Base-by-base conservation (phyloP, 108 stramenopile species). In the Cyclotella cryptica region DNA sequence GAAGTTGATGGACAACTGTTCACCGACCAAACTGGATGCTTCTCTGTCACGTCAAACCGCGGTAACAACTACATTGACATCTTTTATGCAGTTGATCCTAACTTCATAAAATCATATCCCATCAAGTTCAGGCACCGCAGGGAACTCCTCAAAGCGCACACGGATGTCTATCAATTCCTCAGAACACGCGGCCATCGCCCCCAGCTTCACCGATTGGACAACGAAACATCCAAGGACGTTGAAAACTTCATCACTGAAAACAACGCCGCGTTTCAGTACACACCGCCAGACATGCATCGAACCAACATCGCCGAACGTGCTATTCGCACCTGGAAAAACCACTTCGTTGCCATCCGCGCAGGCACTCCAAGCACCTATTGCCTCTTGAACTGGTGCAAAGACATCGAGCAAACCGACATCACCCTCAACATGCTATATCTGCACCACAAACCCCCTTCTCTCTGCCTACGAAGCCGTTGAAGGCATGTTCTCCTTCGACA, bases 361-460 rank as follows among this genome's bases (percentile, higher is more conserved):
- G 30, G 68, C 26, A 66, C 57, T n/a, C 42, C 75, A 49, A 26
- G n/a, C 7, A 43, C 60, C 0, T 88, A 85, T 45, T 78, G 73
- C 17, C 41, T 84, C 1, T 35, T 44, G 7, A 41, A 76, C 9
- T 85, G 84, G 87, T 67, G 62, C 68, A 30, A 61, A 12, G 67
- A 85, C 12, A 61, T 85, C 21, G 61, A 63, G 0, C 88, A 89
- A 55, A 53, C 74, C 2, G 52, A 64, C 13, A 51, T 74, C 55
- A 74, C 79, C 10, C 57, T 88, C 14, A 86, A 88, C 70, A 58
- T 88, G 40, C 28, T 84, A 10, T 75, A n/a, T n/a, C n/a, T n/a
- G n/a, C n/a, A n/a, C n/a, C n/a, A n/a, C n/a, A n/a, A n/a, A n/a
- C n/a, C n/a, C n/a, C n/a, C n/a, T n/a, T n/a, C n/a, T n/a, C n/a